These are phyloP conservation scores for Wilcoxina mikolae DNA, from an alignment of 495 filamentous ascomycete genomes.

Conservation along the genomic window DNA sequence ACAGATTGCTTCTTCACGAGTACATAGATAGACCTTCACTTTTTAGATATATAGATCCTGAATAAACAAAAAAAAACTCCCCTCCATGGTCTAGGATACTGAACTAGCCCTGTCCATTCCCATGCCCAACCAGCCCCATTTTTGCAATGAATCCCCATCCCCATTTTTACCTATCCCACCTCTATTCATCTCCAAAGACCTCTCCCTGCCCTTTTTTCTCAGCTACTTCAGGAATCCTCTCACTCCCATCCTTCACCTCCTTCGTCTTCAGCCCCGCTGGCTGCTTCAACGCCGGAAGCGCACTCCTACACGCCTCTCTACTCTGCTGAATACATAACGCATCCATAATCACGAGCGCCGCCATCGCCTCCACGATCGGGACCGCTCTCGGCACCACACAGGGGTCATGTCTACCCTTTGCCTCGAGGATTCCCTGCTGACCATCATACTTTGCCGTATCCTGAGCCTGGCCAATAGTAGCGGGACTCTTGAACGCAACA, in stretches of 20 bases:
- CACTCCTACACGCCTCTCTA: constrained; percentile 41
- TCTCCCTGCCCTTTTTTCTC: constrained; percentile 8
- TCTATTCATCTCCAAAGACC: constrained; percentile 23
- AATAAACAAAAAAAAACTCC: too few species aligned
- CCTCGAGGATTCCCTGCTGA: constrained; percentile 62
- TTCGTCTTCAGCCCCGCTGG: constrained; percentile 15
- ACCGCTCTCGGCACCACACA: constrained; percentile 90
- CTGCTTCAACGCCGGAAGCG: constrained; percentile 38
- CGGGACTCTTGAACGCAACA: constrained; percentile 87
- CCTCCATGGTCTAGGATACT: too few species aligned
- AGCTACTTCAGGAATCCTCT: constrained; percentile 5
- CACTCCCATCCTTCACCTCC: constrained; percentile 9
- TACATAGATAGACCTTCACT: too few species aligned
- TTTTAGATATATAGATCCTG: too few species aligned
- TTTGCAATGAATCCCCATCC: too few species aligned
- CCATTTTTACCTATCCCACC: neutral
- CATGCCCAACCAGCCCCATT: too few species aligned
- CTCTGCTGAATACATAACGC: constrained; percentile 76
- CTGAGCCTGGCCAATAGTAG: constrained; percentile 90
- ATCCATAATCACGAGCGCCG: constrained; percentile 79
- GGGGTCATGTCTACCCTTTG: constrained; percentile 92
- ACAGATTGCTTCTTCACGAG: too few species aligned
- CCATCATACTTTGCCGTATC: constrained; percentile 66
- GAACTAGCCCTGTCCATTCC: too few species aligned
- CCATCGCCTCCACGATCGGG: constrained; percentile 95